Evolutionary conservation across 208 protist genomes (phyloP).

Genomic region (Angomonas desouzai): DNA sequence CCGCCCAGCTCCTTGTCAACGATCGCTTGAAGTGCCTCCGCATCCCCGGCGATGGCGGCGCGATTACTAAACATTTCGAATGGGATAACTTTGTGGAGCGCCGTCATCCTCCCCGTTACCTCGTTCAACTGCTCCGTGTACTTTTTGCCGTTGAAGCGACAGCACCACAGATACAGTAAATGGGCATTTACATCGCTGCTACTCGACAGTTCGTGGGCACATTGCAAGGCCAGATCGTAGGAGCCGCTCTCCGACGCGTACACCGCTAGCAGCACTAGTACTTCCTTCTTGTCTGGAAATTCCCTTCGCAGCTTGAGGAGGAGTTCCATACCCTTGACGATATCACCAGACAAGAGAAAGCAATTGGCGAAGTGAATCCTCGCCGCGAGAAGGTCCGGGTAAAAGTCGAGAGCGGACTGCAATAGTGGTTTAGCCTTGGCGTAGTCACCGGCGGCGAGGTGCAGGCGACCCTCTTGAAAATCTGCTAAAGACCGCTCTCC

Average conservation of each 20-base stretch:
- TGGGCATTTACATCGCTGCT: conserved; percentile 62
- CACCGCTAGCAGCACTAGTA: conserved; percentile 72
- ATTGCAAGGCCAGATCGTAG: conserved; percentile 61
- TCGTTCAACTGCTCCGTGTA: conserved; percentile 31
- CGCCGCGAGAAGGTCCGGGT: conserved; percentile 63
- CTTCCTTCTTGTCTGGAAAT: conserved; percentile 70
- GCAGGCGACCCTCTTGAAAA: conserved; percentile 76
- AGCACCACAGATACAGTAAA: conserved; percentile 63
- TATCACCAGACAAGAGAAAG: conserved; percentile 42
- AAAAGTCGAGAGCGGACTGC: conserved; percentile 47
- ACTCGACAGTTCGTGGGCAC: conserved; percentile 53
- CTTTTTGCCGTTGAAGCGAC: conserved; percentile 54
- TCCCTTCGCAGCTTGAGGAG: conserved; percentile 53
- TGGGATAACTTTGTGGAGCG: conserved; percentile 30
- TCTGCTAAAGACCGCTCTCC: conserved; percentile 68
- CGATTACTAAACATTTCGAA: conserved; percentile 68
- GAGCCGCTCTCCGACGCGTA: conserved; percentile 47
- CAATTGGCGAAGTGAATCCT: conserved; percentile 72
- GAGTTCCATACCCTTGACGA: conserved; percentile 42
- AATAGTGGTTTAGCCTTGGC: conserved; percentile 46
- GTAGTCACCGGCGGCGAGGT: conserved; percentile 52
- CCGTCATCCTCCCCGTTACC: conserved; percentile 41
- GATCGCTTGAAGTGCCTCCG: conserved; percentile 61
- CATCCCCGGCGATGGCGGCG: conserved; percentile 46
- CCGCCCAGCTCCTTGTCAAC: conserved; percentile 68